phyloP scores from a whole-genome alignment of 257 asterid species.

The Misopates orontium region DNA sequence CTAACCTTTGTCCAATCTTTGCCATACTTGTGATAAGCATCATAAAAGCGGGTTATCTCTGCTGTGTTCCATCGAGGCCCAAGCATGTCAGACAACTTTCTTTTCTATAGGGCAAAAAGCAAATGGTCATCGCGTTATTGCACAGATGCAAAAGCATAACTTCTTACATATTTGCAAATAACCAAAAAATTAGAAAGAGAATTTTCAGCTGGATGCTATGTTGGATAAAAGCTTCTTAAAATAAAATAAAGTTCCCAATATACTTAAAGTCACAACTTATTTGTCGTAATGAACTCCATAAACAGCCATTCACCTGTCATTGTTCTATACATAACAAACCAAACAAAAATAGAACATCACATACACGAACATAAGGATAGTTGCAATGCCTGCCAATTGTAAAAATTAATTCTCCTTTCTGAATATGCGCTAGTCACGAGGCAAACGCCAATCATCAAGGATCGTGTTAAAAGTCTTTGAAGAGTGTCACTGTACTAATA shows the following conservation, averaged over 20 bases:
- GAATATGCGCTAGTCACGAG: conserved; percentile 8
- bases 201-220: too few species aligned
- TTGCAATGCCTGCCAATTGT: conserved; percentile 2
- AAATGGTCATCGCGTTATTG: conserved; percentile 21
- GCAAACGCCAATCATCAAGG: conserved; percentile 16
- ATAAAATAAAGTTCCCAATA: too few species aligned
- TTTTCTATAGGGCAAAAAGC: conserved; percentile 51
- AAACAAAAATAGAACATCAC: conserved; percentile 16
- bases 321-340: conserved; percentile 3
- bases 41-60: conserved; percentile 79
- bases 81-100: conserved; percentile 78
- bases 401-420: conserved; percentile 18
- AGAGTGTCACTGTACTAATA: conserved; percentile 10
- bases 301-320: too few species aligned
- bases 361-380: conserved; percentile 5
- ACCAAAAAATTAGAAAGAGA: too few species aligned
- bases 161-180: too few species aligned
- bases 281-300: too few species aligned
- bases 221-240: too few species aligned
- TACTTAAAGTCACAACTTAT: too few species aligned
- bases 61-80: conserved; percentile 85
- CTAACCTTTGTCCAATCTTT: conserved; percentile 93
- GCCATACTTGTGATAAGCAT: conserved; percentile 76
- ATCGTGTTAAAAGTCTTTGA: conserved; percentile 12
- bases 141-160: not conserved